Evolutionary conservation across 352 stramenopile genomes (phyloP).

Genomic region (Phytophthora rubi): DNA sequence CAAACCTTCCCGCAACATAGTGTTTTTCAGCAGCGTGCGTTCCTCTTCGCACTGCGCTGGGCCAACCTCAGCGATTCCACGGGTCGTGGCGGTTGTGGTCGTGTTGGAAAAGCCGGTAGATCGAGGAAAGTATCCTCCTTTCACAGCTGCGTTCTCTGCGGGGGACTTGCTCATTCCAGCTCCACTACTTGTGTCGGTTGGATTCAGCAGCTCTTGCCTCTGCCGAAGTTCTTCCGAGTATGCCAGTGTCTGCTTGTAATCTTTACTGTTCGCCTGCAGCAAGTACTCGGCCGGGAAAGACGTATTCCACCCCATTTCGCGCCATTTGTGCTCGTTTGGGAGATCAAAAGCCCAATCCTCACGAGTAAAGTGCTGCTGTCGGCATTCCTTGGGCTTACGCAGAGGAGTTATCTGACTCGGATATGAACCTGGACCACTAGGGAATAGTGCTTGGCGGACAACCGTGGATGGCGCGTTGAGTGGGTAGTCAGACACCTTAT

Average conservation of each 20-base stretch:
- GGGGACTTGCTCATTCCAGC: slow-evolving; percentile 10
- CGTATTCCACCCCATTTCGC: slow-evolving; percentile 76
- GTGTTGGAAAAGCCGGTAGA: slow-evolving; percentile 29
- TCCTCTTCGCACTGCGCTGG: slow-evolving; percentile 36
- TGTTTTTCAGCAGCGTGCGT: slow-evolving; percentile 55
- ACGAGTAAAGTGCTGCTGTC: slow-evolving; percentile 11
- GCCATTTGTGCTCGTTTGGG: slow-evolving; percentile 48
- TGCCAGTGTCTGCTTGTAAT: slow-evolving; percentile 67
- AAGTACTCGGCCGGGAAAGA: slow-evolving; percentile 76
- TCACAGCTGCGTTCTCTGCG: slow-evolving; percentile 3
- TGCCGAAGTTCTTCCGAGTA: slow-evolving; percentile 56
- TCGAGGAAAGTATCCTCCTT: slow-evolving; percentile 29
- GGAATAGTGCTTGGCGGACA: slow-evolving; percentile 52
- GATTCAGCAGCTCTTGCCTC: slow-evolving; percentile 19
- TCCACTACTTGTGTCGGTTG: background rate
- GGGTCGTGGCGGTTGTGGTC: slow-evolving; percentile 27
- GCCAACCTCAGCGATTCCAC: slow-evolving; percentile 30
- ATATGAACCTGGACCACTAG: slow-evolving; percentile 50
- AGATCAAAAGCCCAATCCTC: slow-evolving; percentile 15
- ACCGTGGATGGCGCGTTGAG: slow-evolving; percentile 42
- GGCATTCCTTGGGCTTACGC: slow-evolving; percentile 24
- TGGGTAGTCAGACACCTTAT: slow-evolving; percentile 40
- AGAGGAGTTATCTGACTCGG: slow-evolving; percentile 45
- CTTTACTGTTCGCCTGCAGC: slow-evolving; percentile 34
- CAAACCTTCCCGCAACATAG: slow-evolving; percentile 66